A percentile compares a stretch with the other conserved stretches of the same genome.
Conservation (phyloP, 164 flowering plant genomes). For the Dillenia turbinata region DNA sequence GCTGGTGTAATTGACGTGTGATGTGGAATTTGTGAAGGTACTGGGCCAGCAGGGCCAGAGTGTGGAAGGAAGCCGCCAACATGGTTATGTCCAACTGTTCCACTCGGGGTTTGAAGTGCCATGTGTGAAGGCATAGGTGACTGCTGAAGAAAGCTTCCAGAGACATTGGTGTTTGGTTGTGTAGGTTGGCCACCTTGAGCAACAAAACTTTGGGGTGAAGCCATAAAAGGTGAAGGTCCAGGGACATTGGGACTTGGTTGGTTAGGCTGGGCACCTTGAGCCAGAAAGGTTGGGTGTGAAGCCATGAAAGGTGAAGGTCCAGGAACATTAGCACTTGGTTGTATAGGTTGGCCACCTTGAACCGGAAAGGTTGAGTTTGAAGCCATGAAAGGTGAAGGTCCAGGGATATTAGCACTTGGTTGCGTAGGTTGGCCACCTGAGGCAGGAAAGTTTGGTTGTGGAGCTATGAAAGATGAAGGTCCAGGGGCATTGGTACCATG, state of each 20-base stretch:
- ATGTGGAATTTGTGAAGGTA: slow-evolving; percentile 14
- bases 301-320: too few species aligned
- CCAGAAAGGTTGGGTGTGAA: slow-evolving; percentile 15
- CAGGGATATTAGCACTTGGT: not conserved
- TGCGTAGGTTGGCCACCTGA: slow-evolving; percentile 18
- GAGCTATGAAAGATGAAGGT: too few species aligned
- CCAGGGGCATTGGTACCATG: not conserved
- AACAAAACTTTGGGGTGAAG: slow-evolving; percentile 14
- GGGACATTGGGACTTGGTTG: slow-evolving; percentile 9
- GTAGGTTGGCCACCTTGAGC: slow-evolving; percentile 9
- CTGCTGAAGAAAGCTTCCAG: slow-evolving; percentile 26
- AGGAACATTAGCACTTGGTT: slow-evolving; percentile 1
- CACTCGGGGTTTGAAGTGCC: slow-evolving; percentile 19
- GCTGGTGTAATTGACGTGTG: slow-evolving; percentile 20
- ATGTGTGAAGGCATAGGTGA: slow-evolving; percentile 11
- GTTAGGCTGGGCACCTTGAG: slow-evolving; percentile 8
- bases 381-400: too few species aligned
- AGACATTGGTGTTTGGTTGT: slow-evolving; percentile 16
- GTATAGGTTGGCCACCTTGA: slow-evolving; percentile 17
- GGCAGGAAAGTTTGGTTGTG: slow-evolving; percentile 17
- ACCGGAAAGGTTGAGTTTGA: slow-evolving; percentile 16
- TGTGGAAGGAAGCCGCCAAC: slow-evolving; percentile 22
- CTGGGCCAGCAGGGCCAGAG: slow-evolving; percentile 7
- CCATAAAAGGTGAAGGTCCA: too few species aligned
- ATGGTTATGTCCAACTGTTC: slow-evolving; percentile 16